Conservation (phyloP, 225 moss, liverwort and hornwort species). For the Sphagnum contortum region DNA sequence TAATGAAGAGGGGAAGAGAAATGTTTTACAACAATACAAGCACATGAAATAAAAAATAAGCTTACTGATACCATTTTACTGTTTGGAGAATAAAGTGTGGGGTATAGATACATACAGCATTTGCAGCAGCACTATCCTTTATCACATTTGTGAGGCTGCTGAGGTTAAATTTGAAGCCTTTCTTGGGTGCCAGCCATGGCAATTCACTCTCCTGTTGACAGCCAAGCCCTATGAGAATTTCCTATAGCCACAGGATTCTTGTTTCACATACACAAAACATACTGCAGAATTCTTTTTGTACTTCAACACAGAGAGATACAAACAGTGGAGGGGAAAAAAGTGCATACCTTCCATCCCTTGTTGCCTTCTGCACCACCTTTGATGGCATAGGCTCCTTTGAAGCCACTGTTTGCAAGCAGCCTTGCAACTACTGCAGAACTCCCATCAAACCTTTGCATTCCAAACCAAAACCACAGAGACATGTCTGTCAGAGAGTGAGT, state of each 20-base stretch:
- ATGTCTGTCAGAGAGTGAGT: neutral
- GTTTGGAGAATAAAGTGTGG: too few species aligned
- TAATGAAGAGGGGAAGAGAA: too few species aligned
- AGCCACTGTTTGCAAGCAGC: slow-evolving; percentile 58
- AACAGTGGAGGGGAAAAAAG: neutral
- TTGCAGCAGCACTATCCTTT: slow-evolving; percentile 12
- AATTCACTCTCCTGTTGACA: slow-evolving; percentile 43
- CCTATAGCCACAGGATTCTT: neutral
- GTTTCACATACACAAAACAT: too few species aligned
- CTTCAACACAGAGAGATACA: too few species aligned
- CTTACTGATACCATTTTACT: too few species aligned
- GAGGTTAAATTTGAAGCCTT: slow-evolving; percentile 49
- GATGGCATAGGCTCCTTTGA: slow-evolving; percentile 66
- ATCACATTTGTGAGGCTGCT: slow-evolving; percentile 32
- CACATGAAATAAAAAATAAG: too few species aligned
- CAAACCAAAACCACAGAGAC: neutral
- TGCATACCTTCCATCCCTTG: slow-evolving; percentile 59
- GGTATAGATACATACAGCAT: too few species aligned
- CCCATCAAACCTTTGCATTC: slow-evolving; percentile 52
- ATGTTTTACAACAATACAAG: too few species aligned
- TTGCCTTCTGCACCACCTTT: slow-evolving; percentile 72
- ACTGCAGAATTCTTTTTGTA: too few species aligned
- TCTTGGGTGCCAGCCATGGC: slow-evolving; percentile 58
- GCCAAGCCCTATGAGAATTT: neutral
- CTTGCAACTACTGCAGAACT: slow-evolving; percentile 46